phyloP scores from a whole-genome alignment of 371 early-diverging fungal species.

The Coemansia sp. region DNA sequence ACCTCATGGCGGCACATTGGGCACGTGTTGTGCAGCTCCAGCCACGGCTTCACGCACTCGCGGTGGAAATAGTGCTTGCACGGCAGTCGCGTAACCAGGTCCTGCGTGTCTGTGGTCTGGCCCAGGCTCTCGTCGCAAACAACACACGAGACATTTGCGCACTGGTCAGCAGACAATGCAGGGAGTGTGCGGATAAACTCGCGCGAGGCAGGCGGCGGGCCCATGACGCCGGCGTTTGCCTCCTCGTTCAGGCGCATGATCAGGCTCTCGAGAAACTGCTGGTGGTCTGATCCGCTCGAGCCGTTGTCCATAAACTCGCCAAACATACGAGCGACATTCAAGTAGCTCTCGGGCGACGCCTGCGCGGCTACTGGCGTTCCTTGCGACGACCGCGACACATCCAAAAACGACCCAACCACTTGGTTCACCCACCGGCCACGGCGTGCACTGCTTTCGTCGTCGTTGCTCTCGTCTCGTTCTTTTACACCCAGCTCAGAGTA shows the following conservation, averaged over 20 bases:
- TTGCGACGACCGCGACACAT: conserved; percentile 26
- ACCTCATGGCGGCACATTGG: conserved; percentile 67
- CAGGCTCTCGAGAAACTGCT: conserved; percentile 58
- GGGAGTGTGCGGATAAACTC: conserved; percentile 60
- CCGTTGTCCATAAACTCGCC: conserved; percentile 55
- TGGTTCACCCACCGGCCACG: conserved; percentile 41
- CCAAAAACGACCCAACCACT: conserved; percentile 41
- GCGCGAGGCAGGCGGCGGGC: conserved; percentile 64
- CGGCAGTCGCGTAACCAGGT: conserved; percentile 57
- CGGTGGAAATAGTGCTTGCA: conserved; percentile 71
- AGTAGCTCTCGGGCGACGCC: conserved; percentile 39
- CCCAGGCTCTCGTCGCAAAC: conserved; percentile 64
- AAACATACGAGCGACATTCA: conserved; percentile 51
- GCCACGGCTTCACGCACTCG: conserved; percentile 50
- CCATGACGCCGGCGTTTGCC: conserved; percentile 56
- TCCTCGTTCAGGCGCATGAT: conserved; percentile 64
- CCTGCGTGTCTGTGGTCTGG: conserved; percentile 5
- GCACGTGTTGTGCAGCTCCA: conserved; percentile 67
- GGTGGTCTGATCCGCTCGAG: conserved; percentile 52
- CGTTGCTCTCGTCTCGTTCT: conserved; percentile 29
- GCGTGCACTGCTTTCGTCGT: conserved; percentile 4
- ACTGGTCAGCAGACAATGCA: conserved; percentile 35
- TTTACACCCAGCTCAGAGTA: conserved; percentile 36
- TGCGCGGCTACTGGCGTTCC: conserved; percentile 38
- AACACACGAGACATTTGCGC: conserved; percentile 57